Percentiles rank a stretch among this genome's conserved stretches.
Conservation (phyloP, 306 rosid genomes). For the Vigna unguiculata region DNA sequence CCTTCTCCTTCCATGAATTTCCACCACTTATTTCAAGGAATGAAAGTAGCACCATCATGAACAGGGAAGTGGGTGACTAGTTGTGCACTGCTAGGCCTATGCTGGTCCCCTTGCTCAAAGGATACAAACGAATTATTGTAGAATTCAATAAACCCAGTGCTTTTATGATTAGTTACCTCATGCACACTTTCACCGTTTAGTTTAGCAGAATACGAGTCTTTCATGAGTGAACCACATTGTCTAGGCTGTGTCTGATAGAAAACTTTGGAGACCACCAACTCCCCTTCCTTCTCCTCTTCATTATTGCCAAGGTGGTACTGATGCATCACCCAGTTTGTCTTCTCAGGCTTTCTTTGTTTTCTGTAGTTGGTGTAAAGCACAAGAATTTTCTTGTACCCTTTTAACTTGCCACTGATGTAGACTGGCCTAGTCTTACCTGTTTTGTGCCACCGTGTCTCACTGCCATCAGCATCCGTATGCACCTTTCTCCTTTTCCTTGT, state of each 20-base stretch:
- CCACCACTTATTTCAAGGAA: slow-evolving; percentile 42
- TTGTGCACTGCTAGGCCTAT: slow-evolving; percentile 55
- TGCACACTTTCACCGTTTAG: slow-evolving; percentile 45
- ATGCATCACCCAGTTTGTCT: slow-evolving; percentile 87
- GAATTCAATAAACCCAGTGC: slow-evolving; percentile 54
- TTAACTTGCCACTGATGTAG: slow-evolving; percentile 44
- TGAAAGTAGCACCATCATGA: slow-evolving; percentile 63
- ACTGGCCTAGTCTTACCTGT: slow-evolving; percentile 74
- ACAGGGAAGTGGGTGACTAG: slow-evolving; percentile 56
- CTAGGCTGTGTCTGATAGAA: slow-evolving; percentile 90
- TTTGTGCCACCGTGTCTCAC: slow-evolving; percentile 78
- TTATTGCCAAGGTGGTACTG: slow-evolving; percentile 76
- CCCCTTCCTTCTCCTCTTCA: slow-evolving; percentile 88
- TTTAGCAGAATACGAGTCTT: slow-evolving; percentile 57
- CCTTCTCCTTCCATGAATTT: slow-evolving; percentile 12
- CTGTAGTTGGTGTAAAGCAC: slow-evolving; percentile 87
- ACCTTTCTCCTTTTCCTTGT: slow-evolving; percentile 73
- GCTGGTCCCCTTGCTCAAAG: slow-evolving; percentile 66
- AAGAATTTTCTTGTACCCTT: slow-evolving; percentile 80
- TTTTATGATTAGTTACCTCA: slow-evolving; percentile 45
- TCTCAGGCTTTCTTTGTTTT: slow-evolving; percentile 82
- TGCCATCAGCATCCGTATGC: slow-evolving; percentile 60
- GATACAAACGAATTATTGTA: slow-evolving; percentile 60
- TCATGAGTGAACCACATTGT: slow-evolving; percentile 71
- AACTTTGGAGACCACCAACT: slow-evolving; percentile 76